Evolutionary conservation across 2,329 filamentous ascomycete genomes (phyloP).

Genomic region (Phoma sp.): DNA sequence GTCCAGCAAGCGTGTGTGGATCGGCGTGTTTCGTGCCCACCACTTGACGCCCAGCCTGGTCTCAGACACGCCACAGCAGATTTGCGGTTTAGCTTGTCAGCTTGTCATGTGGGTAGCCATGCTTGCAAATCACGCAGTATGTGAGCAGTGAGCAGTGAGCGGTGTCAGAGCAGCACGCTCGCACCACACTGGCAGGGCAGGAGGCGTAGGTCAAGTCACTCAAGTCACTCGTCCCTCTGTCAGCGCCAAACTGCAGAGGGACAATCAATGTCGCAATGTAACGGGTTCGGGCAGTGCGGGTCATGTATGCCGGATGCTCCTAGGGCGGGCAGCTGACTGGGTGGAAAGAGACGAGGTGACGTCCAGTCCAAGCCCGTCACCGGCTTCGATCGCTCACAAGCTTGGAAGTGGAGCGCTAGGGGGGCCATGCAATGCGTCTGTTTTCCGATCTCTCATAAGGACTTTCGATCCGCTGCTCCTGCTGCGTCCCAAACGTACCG

Average conservation of each 20-base stretch:
- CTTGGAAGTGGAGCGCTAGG: slow-evolving; percentile 10
- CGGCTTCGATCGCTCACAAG: not conserved
- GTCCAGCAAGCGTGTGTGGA: slow-evolving; percentile 5
- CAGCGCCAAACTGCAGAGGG: not conserved
- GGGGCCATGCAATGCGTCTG: not conserved
- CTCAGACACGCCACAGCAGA: slow-evolving; percentile 14
- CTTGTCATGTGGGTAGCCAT: slow-evolving; percentile 6
- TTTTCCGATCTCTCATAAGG: slow-evolving; percentile 14
- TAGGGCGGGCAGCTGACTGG: slow-evolving; percentile 11
- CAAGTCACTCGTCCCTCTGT: slow-evolving; percentile 6
- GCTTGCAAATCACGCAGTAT: not conserved
- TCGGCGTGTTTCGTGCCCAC: slow-evolving; percentile 6
- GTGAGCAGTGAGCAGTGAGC: not conserved
- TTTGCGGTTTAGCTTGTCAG: not conserved
- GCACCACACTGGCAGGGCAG: not conserved
- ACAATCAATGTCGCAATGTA: slow-evolving; percentile 19
- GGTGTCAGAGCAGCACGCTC: not conserved
- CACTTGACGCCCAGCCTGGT: slow-evolving; percentile 13
- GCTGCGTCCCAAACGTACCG: not conserved
- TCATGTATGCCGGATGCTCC: not conserved
- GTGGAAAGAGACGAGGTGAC: slow-evolving; percentile 3
- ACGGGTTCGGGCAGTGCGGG: not conserved
- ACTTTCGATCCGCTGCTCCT: slow-evolving; percentile 15
- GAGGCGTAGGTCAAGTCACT: slow-evolving; percentile 4
- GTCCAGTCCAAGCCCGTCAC: slow-evolving; percentile 3